Evolutionary conservation across 768 basidiomycete genomes (phyloP).

Genomic region (Tubosaeta sp.): DNA sequence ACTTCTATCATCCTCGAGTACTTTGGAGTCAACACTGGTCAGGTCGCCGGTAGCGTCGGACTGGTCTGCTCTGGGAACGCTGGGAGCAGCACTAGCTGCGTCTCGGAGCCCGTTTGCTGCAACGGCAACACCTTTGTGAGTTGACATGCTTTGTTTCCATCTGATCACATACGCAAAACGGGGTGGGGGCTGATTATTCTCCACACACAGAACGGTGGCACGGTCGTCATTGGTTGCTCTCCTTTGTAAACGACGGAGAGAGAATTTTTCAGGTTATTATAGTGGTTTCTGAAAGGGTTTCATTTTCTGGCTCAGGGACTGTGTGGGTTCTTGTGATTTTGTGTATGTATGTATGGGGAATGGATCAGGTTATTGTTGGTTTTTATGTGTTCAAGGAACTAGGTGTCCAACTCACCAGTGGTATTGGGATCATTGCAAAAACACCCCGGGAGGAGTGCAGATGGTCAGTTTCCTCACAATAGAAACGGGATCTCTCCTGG

Average conservation of each 20-base stretch:
- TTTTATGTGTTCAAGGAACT: too few species aligned
- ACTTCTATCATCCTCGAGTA: neutral
- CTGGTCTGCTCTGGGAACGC: neutral
- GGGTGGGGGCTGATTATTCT: too few species aligned
- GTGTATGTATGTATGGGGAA: too few species aligned
- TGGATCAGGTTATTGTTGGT: too few species aligned
- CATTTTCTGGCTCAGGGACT: neutral
- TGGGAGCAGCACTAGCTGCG: neutral
- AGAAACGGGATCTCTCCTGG: too few species aligned
- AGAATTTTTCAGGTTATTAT: too few species aligned
- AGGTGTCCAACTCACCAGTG: too few species aligned
- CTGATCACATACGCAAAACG: neutral
- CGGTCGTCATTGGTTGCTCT: neutral
- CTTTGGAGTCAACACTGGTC: conserved; percentile 1
- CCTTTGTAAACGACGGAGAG: neutral
- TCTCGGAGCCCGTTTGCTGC: conserved; percentile 17
- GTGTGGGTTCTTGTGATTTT: too few species aligned
- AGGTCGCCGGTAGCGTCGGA: conserved; percentile 2
- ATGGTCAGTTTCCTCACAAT: too few species aligned
- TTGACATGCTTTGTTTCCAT: too few species aligned
- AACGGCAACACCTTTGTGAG: conserved; percentile 9
- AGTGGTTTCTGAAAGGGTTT: neutral
- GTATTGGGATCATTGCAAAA: too few species aligned
- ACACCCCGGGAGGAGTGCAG: too few species aligned
- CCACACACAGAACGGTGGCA: neutral